These are phyloP conservation scores for Emmonsia crescens DNA, from an alignment of 2,329 filamentous ascomycete species.

Conservation along the genomic window DNA sequence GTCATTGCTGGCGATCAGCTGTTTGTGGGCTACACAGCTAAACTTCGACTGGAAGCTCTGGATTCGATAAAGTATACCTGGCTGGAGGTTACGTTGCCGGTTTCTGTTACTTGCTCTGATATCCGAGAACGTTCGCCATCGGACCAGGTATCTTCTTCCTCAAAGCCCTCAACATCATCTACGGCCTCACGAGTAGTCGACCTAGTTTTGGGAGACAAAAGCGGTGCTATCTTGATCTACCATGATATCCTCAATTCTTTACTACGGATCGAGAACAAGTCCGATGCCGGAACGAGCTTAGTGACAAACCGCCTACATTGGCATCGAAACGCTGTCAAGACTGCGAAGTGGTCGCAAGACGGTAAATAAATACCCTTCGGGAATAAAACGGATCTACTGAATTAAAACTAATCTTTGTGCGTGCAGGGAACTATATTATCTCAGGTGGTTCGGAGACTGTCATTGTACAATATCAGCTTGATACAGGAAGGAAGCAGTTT, in stretches of 20 bases:
- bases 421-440: slow-evolving; percentile 74
- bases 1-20: slow-evolving; percentile 37
- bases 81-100: slow-evolving; percentile 45
- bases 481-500: slow-evolving; percentile 70
- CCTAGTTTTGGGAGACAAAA: slow-evolving; percentile 63
- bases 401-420: slow-evolving; percentile 20
- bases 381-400: background rate
- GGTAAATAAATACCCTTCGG: slow-evolving; percentile 43
- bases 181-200: slow-evolving; percentile 44
- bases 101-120: slow-evolving; percentile 58
- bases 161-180: slow-evolving; percentile 15
- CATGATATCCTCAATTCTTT: slow-evolving; percentile 57
- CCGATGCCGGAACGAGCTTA: slow-evolving; percentile 32
- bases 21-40: slow-evolving; percentile 47
- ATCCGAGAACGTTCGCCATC: slow-evolving; percentile 35
- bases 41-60: slow-evolving; percentile 22
- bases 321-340: slow-evolving; percentile 75
- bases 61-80: slow-evolving; percentile 39
- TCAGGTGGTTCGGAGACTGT: slow-evolving; percentile 87
- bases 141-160: slow-evolving; percentile 2
- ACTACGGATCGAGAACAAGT: slow-evolving; percentile 33
- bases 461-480: slow-evolving; percentile 84
- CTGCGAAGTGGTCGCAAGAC: slow-evolving; percentile 85
- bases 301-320: slow-evolving; percentile 67
- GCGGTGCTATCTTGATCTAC: slow-evolving; percentile 73